These are phyloP conservation scores for Leccinum rimulosum DNA, from an alignment of 768 basidiomycete genomes.

Conservation along the genomic window DNA sequence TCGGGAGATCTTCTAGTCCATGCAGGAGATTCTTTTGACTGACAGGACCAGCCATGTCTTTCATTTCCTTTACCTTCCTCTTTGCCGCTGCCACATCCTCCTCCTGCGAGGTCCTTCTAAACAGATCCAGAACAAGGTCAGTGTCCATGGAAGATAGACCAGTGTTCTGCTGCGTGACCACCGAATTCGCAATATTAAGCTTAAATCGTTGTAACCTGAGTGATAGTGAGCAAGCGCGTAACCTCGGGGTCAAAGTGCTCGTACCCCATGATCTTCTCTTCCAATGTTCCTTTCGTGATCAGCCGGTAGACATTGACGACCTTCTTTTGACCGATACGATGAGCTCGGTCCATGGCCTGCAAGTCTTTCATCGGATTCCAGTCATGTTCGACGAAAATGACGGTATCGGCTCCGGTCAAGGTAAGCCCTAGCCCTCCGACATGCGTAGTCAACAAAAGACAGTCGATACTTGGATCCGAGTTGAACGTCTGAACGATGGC, in stretches of 20 bases:
- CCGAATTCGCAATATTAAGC: conserved; percentile 93
- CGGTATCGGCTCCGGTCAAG: conserved; percentile 96
- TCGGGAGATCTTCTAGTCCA: conserved; percentile 87
- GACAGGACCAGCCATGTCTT: conserved; percentile 53
- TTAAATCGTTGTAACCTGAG: conserved; percentile 95
- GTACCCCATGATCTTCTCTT: conserved; percentile 99
- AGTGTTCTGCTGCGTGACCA: conserved; percentile 96
- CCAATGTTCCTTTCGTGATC: conserved; percentile 94
- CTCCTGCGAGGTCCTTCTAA: conserved; percentile 72
- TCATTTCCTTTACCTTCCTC: conserved; percentile 46
- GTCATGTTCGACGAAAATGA: conserved; percentile 99
- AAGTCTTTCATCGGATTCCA: conserved; percentile 99
- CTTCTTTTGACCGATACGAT: conserved; percentile 97
- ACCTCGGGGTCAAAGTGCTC: conserved; percentile 22
- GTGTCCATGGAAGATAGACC: conserved; percentile 96
- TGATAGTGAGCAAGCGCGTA: conserved; percentile 5
- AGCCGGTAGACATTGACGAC: conserved; percentile 98
- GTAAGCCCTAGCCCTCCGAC: conserved; percentile 96
- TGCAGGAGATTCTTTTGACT: conserved; percentile 83
- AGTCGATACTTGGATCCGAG: conserved; percentile 95
- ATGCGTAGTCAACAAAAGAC: conserved; percentile 91
- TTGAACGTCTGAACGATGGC: conserved; percentile 99
- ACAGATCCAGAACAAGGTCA: conserved; percentile 92
- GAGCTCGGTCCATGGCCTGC: conserved; percentile 99
- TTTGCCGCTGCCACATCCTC: conserved; percentile 62